Base-by-base conservation (phyloP, 139 green algal species). In the Monoraphidium neglectum region DNA sequence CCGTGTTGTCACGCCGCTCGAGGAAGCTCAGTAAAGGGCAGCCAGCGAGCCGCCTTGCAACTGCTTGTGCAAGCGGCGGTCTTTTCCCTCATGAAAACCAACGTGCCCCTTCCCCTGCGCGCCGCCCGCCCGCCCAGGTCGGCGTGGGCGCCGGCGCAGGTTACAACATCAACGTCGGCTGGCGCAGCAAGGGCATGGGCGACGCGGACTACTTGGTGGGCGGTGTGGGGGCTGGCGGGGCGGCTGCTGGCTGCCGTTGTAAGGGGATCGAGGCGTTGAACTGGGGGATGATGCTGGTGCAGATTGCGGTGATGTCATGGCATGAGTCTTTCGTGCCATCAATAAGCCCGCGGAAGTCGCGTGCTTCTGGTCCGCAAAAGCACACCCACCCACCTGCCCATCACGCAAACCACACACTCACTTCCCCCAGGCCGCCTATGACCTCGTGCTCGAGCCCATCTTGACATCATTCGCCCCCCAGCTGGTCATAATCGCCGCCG, bases 141-240 rank as follows among this genome's bases (percentile, higher is more conserved):
- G 80, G 84, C 2, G 40, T 56, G 68, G 81, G 67, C 79, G 61
- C 28, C 72, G 86, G 64, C 23, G 23, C 21, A 1, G 91, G 91
- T 49, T 91, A 83, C 81, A 90, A 84, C 49, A 68, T 95, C 47
- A 95, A 95, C 74, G 74, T 94, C 1, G 83, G 85, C 40, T 95
- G 90, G 88, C 23, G 33, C 18, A 82, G 72, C 43, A 85, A 81
- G 54, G 87, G 87, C 57, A 73, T 89, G 74, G 85, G 78, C 0
- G 85, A 93, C 63, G 83, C 72, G 8, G 91, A 95, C 70, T 95
- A 94, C 74, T 37, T 87, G 79, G 84, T 84, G 33, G 46, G 68
- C 13, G 15, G 13, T 63, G 28, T 43, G n/a, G 46, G 37, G 16
- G 13, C 18, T 6, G 30, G 28, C 24, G 30, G 38, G 60, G 60